Percentiles rank a stretch among this genome's conserved stretches.
These are phyloP conservation scores for Kwoniella pini DNA, from an alignment of 768 basidiomycete species.

Conservation along the genomic window DNA sequence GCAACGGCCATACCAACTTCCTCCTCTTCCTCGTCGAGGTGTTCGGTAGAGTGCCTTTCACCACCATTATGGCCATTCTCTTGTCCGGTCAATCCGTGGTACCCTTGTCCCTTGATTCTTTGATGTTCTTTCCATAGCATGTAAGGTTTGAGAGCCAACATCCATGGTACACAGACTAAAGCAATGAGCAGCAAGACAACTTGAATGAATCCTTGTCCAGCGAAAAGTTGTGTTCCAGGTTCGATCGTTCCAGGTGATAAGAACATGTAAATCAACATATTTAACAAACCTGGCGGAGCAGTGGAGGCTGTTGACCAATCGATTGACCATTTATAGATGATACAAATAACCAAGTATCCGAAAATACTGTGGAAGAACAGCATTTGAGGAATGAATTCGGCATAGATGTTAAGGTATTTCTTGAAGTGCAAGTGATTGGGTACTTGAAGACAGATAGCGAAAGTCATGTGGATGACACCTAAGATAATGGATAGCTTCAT, in stretches of 20 bases:
- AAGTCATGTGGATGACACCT: slow-evolving; percentile 98
- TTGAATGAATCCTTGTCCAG: slow-evolving; percentile 84
- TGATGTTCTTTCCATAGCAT: slow-evolving; percentile 85
- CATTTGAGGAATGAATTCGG: slow-evolving; percentile 96
- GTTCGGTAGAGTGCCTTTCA: slow-evolving; percentile 30
- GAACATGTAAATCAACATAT: slow-evolving; percentile 86
- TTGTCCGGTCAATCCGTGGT: slow-evolving; percentile 61
- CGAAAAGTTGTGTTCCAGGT: slow-evolving; percentile 70
- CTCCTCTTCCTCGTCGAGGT: slow-evolving; percentile 63
- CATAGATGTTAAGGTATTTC: slow-evolving; percentile 78
- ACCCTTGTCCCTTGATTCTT: slow-evolving; percentile 78
- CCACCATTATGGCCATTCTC: slow-evolving; percentile 37
- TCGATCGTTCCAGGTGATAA: slow-evolving; percentile 80
- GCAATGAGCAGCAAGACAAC: slow-evolving; percentile 75
- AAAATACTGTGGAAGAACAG: slow-evolving; percentile 97
- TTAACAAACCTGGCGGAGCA: slow-evolving; percentile 83
- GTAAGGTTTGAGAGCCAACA: slow-evolving; percentile 90
- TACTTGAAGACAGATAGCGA: slow-evolving; percentile 91
- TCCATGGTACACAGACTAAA: slow-evolving; percentile 87
- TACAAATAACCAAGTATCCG: slow-evolving; percentile 89
- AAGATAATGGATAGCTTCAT: slow-evolving; percentile 99
- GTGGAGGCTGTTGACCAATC: slow-evolving; percentile 77
- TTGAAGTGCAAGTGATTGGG: slow-evolving; percentile 95
- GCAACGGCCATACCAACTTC: slow-evolving; percentile 63
- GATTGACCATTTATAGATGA: slow-evolving; percentile 94